Percentiles rank a stretch among this genome's conserved stretches.
These are phyloP conservation scores for Solanum sejunctum DNA, from an alignment of 257 asterid species.

Conservation along the genomic window DNA sequence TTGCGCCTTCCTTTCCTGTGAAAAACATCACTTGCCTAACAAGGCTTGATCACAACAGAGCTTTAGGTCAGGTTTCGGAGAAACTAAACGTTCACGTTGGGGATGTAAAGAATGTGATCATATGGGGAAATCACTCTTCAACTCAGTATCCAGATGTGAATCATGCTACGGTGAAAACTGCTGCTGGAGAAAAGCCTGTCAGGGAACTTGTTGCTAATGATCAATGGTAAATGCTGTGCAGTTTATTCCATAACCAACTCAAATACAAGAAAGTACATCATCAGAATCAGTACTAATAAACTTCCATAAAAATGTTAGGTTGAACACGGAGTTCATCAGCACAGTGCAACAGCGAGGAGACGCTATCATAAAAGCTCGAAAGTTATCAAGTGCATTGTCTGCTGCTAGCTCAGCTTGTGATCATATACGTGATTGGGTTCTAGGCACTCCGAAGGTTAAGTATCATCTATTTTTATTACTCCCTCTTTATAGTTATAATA, in stretches of 20 bases:
- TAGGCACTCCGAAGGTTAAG: constrained; percentile 75
- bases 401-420: constrained; percentile 89
- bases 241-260: neutral
- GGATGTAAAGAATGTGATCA: constrained; percentile 59
- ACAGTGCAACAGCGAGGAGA: constrained; percentile 64
- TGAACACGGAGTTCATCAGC: constrained; percentile 42
- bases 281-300: neutral
- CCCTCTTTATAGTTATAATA: neutral
- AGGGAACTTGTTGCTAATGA: constrained; percentile 42
- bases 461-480: neutral
- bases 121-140: constrained; percentile 93
- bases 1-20: constrained; percentile 55
- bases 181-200: constrained; percentile 25
- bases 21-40: constrained; percentile 80
- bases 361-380: constrained; percentile 63
- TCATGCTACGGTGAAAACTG: constrained; percentile 42
- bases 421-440: constrained; percentile 73
- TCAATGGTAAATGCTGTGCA: constrained; percentile 26
- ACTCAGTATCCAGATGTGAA: constrained; percentile 79
- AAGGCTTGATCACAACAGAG: constrained; percentile 79
- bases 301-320: constrained; percentile 20
- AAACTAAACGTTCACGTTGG: constrained; percentile 42
- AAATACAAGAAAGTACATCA: neutral
- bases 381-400: constrained; percentile 69
- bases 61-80: constrained; percentile 53